Evolutionary conservation across 129 eudicot species (phyloP), one percentile per base, ranked within the genome.

Genomic region (Sambucus nigra): DNA sequence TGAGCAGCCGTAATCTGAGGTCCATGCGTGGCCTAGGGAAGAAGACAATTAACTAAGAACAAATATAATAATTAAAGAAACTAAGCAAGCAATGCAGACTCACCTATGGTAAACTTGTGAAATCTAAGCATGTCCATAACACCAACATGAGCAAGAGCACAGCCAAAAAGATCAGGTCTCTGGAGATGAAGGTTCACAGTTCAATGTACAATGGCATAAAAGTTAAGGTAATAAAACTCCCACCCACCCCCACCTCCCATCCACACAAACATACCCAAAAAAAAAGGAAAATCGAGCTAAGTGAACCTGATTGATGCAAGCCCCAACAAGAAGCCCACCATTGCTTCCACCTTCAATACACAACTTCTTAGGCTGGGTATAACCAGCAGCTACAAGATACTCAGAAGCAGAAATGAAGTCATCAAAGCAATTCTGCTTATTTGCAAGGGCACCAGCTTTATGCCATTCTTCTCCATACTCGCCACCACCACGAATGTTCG

Each of bases 391-490:
- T 49, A 91, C 69, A 50, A 91, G 94, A 73, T 69, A 86, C 61
- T 91, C 83, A 4, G 91, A 86, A 7, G 73, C 73, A 53, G 91
- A 82, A 67, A 80, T 70, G 64, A 91, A 91, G 71, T 91, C 99
- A 49, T 91, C 87, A 42, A 91, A 82, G 60, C 91, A 74, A 56
- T 83, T 91, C 61, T 91, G 94, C 69, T 91, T 91, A 53, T 79
- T 76, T 5, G 73, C 67, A 72, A 74, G 91, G 27, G 84, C 46
- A 31, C 95, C 96, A 20, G 74, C 87, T 71, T 74, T 77, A 50
- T 92, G 95, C 99, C 99, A 82, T 60, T 86, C 99, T 80, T 92
- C 94, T 22, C 96, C 99, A 63, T 92, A 92, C 65, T 92, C 99
- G 15, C 99, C 99, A 59, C 99, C 99, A 42, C 99, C 99, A 20